phyloP scores from a whole-genome alignment of 805 yeast genomes.

The Candida chauliodis region DNA sequence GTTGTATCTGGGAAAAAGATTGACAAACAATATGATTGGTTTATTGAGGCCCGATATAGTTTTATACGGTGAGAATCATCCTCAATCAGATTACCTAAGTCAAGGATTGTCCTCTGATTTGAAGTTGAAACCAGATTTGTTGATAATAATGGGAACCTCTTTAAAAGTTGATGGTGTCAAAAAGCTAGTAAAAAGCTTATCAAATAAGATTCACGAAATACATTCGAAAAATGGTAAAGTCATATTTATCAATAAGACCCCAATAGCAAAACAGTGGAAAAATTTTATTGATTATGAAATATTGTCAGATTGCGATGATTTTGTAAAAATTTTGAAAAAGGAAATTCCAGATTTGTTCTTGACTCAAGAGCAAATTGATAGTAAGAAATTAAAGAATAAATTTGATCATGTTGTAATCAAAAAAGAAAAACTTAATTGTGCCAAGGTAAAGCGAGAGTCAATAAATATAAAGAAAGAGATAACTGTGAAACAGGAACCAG shows the following conservation, averaged over 20 bases:
- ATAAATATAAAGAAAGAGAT: slow-evolving; percentile 11
- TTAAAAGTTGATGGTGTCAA: slow-evolving; percentile 88
- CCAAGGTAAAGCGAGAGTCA: slow-evolving; percentile 10
- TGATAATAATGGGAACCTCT: slow-evolving; percentile 91
- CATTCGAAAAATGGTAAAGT: slow-evolving; percentile 81
- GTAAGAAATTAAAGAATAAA: slow-evolving; percentile 30
- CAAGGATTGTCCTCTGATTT: slow-evolving; percentile 66
- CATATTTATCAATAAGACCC: slow-evolving; percentile 69
- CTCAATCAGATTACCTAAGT: slow-evolving; percentile 76
- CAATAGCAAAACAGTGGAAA: slow-evolving; percentile 65
- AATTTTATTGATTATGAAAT: slow-evolving; percentile 76
- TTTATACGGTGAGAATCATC: slow-evolving; percentile 91
- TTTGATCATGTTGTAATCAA: slow-evolving; percentile 4
- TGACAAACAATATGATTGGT: slow-evolving; percentile 63
- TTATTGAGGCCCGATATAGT: slow-evolving; percentile 84
- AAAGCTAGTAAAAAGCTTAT: slow-evolving; percentile 64
- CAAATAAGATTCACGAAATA: slow-evolving; percentile 48
- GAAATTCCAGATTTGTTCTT: slow-evolving; percentile 62
- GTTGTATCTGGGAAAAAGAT: slow-evolving; percentile 65
- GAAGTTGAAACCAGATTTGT: slow-evolving; percentile 64
- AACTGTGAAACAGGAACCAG: slow-evolving; percentile 5
- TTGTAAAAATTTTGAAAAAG: slow-evolving; percentile 55
- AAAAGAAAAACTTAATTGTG: neutral
- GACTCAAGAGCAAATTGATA: slow-evolving; percentile 49
- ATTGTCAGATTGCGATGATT: slow-evolving; percentile 75